Base-by-base conservation (phyloP, 768 basidiomycete genomes). In the Boletus coccyginus region DNA sequence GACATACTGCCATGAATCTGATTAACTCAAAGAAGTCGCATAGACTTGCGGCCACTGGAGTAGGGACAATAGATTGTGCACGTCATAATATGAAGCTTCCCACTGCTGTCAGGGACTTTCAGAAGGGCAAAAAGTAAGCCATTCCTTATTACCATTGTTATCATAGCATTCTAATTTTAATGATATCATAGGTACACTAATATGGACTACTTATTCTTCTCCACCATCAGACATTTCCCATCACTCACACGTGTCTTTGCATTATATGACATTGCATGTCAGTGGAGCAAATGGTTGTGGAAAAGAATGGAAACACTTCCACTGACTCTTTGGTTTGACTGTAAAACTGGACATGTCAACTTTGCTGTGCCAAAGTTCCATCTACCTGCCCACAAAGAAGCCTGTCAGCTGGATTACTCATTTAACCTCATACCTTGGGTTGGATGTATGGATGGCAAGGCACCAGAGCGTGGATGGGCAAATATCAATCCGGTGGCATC, bases 41-140 rank as follows among this genome's bases (percentile, higher is more conserved):
- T 7, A 59, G 64, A 0, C 53, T 66, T 4, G 60, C 62, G 0
- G 62, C 70, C 10, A 73, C 62, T 17, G 72, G 76, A 0, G 54
- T 73, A 0, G 73, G 68, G 0, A 61, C 59, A 0, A 58, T 66
- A 1, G 62, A 68, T 19, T 76, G 75, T 49, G 62, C 60, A 7
- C 45, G 42, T 0, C 62, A 66, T 29, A 54, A 59, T 24, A 50
- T 66, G 53, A 69, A 65, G 32, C 40, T 59, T 7, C 60, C 62
- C 0, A 55, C 50, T 2, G 60, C 51, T 0, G 32, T 65, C 0
- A 52, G 53, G 1, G 62, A 66, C 36, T 43, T 66, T 3, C 64
- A 65, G 52, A 58, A 63, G 35, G 60, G 64, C 1, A 62, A 63
- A 57, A 62, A 29, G 58, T 62, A 17, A n/a, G n/a, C n/a, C n/a